Conservation (phyloP, 306 rosid species). For the Gynostemma pentaphyllum region DNA sequence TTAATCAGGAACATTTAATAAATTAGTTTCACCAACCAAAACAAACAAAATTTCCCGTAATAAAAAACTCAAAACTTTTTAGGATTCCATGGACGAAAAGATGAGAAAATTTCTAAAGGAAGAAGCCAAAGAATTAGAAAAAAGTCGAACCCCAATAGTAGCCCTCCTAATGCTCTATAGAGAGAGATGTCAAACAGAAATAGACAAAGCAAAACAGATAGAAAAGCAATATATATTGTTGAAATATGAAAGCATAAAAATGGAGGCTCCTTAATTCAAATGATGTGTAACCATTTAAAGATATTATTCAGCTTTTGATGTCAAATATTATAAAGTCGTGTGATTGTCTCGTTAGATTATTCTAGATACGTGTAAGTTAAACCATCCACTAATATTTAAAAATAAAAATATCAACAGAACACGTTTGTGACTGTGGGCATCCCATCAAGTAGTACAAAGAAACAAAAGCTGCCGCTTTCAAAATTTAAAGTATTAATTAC, state of each 20-base stretch:
- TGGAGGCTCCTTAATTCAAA: too few relatives aligned
- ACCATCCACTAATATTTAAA: too few relatives aligned
- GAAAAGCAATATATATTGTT: background rate
- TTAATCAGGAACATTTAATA: too few relatives aligned
- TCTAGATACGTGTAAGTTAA: too few relatives aligned
- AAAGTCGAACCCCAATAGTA: slow-evolving; percentile 1
- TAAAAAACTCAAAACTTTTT: background rate
- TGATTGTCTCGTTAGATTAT: too few relatives aligned
- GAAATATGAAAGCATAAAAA: background rate
- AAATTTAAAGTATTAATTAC: background rate
- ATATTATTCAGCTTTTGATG: too few relatives aligned
- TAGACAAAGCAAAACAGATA: background rate
- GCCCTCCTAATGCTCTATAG: background rate
- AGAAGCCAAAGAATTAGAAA: slow-evolving; percentile 3
- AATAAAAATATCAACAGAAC: too few relatives aligned
- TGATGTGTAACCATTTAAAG: too few relatives aligned
- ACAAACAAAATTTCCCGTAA: background rate
- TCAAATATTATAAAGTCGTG: too few relatives aligned
- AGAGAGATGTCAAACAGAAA: slow-evolving; percentile 7
- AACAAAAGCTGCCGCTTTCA: background rate
- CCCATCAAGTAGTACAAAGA: background rate
- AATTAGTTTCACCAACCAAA: background rate
- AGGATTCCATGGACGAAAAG: slow-evolving; percentile 5
- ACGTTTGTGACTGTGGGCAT: background rate
- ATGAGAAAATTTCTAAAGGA: background rate